Conservation (phyloP, 495 filamentous ascomycete genomes). For the Cercophora sp. region DNA sequence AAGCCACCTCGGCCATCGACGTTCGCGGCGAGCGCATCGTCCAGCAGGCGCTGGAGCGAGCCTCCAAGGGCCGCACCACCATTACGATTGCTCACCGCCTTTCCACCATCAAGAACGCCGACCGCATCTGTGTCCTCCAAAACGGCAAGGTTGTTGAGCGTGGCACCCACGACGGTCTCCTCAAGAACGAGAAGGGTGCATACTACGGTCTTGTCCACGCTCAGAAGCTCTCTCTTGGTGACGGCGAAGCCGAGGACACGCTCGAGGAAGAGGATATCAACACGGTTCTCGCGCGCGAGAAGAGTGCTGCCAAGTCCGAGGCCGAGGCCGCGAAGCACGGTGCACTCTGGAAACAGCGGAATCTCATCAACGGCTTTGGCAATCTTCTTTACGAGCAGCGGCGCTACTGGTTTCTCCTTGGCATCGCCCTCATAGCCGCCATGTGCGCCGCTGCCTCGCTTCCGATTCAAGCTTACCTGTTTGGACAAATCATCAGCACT, state of each 20-base stretch:
- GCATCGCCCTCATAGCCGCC: conserved; percentile 32
- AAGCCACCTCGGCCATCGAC: conserved; percentile 77
- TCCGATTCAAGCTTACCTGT: conserved; percentile 44
- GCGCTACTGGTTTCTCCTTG: conserved; percentile 34
- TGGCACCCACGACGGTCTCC: conserved; percentile 64
- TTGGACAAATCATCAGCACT: conserved; percentile 39
- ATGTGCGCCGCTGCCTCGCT: conserved; percentile 36
- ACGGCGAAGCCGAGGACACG: conserved; percentile 21
- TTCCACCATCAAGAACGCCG: conserved; percentile 65
- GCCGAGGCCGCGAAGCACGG: conserved; percentile 16
- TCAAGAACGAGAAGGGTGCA: conserved; percentile 49
- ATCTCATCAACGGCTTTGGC: conserved; percentile 44
- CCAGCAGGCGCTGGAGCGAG: conserved; percentile 64
- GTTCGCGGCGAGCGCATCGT: conserved; percentile 63
- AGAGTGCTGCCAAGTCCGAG: conserved; percentile 41
- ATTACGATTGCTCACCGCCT: conserved; percentile 76
- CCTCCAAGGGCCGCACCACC: conserved; percentile 66
- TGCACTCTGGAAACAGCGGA: conserved; percentile 31
- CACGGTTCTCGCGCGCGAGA: conserved; percentile 40
- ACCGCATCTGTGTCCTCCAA: conserved; percentile 68
- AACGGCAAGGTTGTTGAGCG: conserved; percentile 55
- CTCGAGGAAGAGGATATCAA: conserved; percentile 39
- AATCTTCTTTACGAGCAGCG: conserved; percentile 44
- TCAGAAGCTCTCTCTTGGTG: conserved; percentile 44
- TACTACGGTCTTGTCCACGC: conserved; percentile 52